Evolutionary conservation across 2,329 filamentous ascomycete species (phyloP).

Genomic region (Alternaria triticina): DNA sequence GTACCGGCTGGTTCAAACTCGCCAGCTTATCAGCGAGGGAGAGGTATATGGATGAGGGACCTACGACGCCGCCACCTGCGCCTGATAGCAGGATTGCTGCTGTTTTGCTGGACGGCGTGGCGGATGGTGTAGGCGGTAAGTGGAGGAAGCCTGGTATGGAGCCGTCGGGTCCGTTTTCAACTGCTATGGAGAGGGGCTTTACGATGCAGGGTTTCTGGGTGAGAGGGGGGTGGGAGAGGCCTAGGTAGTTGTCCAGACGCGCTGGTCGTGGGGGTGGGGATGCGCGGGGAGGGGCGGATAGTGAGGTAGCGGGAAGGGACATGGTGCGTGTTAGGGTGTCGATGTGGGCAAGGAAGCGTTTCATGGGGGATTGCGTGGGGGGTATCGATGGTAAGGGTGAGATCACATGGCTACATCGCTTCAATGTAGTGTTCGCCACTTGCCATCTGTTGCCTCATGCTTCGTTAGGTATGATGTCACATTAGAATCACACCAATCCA

Average conservation of each 20-base stretch:
- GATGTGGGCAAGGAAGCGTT: not conserved
- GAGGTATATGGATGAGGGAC: not conserved
- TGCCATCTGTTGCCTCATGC: not conserved
- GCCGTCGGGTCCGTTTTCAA: not conserved
- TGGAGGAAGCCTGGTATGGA: conserved; percentile 1
- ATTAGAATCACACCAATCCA: not conserved
- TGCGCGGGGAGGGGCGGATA: not conserved
- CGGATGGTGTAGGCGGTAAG: not conserved
- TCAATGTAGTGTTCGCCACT: not conserved
- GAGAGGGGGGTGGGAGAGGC: not conserved
- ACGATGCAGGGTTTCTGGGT: not conserved
- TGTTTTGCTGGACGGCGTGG: not conserved
- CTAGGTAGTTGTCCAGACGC: not conserved
- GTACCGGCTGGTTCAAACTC: not conserved
- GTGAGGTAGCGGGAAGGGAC: not conserved
- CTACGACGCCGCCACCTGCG: not conserved
- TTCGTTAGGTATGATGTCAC: not conserved
- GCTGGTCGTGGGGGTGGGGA: not conserved
- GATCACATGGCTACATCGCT: not conserved
- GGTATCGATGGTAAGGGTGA: not conserved
- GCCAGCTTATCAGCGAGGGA: conserved; percentile 2
- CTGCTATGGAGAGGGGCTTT: not conserved
- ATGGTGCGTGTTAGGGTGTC: not conserved
- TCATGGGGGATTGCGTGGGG: not conserved
- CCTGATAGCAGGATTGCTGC: conserved; percentile 1